Percentiles rank a stretch among this genome's conserved stretches.
These are phyloP conservation scores for Haematococcus sp. DNA, from an alignment of 139 green algal species.

Conservation along the genomic window DNA sequence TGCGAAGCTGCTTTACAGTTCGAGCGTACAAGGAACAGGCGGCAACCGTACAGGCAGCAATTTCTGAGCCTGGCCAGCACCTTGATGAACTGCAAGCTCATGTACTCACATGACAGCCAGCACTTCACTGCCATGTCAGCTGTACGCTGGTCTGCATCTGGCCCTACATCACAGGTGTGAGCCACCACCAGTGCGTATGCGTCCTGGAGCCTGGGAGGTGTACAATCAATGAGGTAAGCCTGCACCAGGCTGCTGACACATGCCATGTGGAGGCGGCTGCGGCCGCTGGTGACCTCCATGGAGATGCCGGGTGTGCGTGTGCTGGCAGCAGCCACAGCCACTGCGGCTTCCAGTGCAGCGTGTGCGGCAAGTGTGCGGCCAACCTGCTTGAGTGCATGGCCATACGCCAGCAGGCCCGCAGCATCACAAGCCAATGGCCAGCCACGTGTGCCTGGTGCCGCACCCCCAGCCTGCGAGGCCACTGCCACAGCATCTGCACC, in stretches of 20 bases:
- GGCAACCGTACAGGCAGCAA: too few relatives aligned
- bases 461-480: conserved; percentile 7
- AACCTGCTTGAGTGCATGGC: not conserved
- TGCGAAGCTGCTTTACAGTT: too few relatives aligned
- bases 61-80: too few relatives aligned
- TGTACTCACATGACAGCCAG: too few relatives aligned
- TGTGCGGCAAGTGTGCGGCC: not conserved
- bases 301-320: not conserved
- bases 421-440: conserved; percentile 22
- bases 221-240: too few relatives aligned
- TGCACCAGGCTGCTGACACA: too few relatives aligned
- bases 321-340: not conserved
- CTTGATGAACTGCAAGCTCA: too few relatives aligned
- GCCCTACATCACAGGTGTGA: conserved; percentile 5
- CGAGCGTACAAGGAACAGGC: too few relatives aligned
- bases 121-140: too few relatives aligned
- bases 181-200: conserved; percentile 17
- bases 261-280: not conserved
- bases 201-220: not conserved
- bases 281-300: not conserved
- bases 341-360: conserved; percentile 15
- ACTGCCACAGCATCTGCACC: not conserved
- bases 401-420: not conserved
- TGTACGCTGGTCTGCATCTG: conserved; percentile 1
- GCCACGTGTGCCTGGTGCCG: conserved; percentile 15